These are phyloP conservation scores for Lodderomyces metapsilosis DNA, from an alignment of 1,139 yeast species.

Conservation along the genomic window DNA sequence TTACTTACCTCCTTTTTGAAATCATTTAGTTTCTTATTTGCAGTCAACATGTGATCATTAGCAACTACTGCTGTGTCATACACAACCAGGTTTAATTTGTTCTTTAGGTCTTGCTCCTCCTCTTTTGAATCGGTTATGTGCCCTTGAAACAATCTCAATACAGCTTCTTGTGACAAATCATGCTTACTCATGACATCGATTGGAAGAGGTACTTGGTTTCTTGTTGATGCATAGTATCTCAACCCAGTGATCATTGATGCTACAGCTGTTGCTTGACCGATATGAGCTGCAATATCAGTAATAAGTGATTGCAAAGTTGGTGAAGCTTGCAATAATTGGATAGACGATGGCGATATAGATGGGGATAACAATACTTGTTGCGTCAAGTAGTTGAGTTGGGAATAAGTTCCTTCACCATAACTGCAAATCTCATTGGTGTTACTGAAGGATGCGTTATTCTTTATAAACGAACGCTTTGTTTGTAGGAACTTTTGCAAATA, in stretches of 20 bases:
- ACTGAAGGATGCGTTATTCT: slow-evolving; percentile 43
- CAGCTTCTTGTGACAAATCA: slow-evolving; percentile 62
- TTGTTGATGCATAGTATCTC: slow-evolving; percentile 52
- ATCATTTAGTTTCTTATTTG: slow-evolving; percentile 50
- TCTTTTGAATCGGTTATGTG: slow-evolving; percentile 25
- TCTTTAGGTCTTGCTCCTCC: slow-evolving; percentile 26
- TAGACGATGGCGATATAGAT: slow-evolving; percentile 55
- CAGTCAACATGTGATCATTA: slow-evolving; percentile 75
- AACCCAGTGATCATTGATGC: slow-evolving; percentile 66
- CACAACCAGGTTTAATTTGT: slow-evolving; percentile 55
- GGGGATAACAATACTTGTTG: slow-evolving; percentile 65
- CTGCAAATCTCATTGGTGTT: slow-evolving; percentile 62
- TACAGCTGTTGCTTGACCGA: slow-evolving; percentile 79
- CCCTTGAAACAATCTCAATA: slow-evolving; percentile 52
- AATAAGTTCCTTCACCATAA: slow-evolving; percentile 77
- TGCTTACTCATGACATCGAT: slow-evolving; percentile 55
- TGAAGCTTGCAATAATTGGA: slow-evolving; percentile 48
- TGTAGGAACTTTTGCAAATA: slow-evolving; percentile 62
- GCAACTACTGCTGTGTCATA: slow-evolving; percentile 74
- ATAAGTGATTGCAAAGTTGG: slow-evolving; percentile 41
- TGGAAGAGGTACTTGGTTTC: slow-evolving; percentile 61
- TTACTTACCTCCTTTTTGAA: slow-evolving; percentile 29
- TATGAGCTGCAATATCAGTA: slow-evolving; percentile 71
- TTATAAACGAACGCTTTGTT: slow-evolving; percentile 55
- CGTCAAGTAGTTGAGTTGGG: slow-evolving; percentile 68